Conservation (phyloP, 2,329 filamentous ascomycete genomes). For the Clarireedia hainanense region DNA sequence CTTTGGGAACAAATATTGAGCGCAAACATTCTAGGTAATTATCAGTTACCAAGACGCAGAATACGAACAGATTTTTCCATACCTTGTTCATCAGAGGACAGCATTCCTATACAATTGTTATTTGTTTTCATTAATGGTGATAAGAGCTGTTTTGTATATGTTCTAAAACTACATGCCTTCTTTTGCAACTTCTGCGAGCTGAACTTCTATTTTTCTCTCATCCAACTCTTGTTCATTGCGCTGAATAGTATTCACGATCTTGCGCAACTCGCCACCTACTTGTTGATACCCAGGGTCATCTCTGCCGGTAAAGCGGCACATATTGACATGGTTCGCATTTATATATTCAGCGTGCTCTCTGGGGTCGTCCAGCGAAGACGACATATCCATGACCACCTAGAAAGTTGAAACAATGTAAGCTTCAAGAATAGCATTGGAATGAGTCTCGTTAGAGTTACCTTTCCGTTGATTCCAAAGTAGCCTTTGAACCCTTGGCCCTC, state of each 20-base stretch:
- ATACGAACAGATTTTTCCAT: no score
- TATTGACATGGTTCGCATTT: conserved; percentile 33
- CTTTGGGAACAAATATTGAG: not conserved
- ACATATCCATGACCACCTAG: conserved; percentile 9
- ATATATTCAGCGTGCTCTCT: conserved; percentile 29
- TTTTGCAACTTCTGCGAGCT: not conserved
- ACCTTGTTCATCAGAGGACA: no score
- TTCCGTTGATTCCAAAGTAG: not conserved
- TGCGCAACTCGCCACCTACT: conserved; percentile 5
- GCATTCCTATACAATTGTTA: no score
- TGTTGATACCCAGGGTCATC: conserved; percentile 23
- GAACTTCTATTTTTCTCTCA: no score
- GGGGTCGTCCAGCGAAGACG: conserved; percentile 24
- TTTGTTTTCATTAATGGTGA: not conserved
- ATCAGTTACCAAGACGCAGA: not conserved
- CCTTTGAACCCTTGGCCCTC: conserved; percentile 5
- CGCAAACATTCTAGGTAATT: not conserved
- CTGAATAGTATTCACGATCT: not conserved
- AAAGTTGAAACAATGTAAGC: not conserved
- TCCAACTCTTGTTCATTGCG: not conserved
- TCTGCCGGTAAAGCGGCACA: conserved; percentile 33
- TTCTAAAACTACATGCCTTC: not conserved
- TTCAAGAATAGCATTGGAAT: not conserved
- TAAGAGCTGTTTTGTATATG: not conserved
- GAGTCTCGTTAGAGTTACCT: not conserved